phyloP scores from a whole-genome alignment of 495 filamentous ascomycete genomes.

The Penicillium psychrofluorescens region DNA sequence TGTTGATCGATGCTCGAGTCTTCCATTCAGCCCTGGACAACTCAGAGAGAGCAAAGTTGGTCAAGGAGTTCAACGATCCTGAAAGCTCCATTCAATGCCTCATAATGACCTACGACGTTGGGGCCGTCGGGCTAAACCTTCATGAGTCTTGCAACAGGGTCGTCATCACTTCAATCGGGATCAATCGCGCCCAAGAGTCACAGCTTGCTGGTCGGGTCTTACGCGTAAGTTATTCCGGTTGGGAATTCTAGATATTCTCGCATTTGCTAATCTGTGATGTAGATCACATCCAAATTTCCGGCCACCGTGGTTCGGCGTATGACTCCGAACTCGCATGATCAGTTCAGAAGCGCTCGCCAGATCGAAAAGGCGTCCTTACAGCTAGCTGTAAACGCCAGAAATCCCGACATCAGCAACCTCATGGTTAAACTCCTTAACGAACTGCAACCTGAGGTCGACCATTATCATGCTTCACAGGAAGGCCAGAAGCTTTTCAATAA shows the following conservation, averaged over 20 bases:
- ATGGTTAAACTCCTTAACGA: not conserved
- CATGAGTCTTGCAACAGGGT: not conserved
- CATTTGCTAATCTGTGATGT: too few species aligned
- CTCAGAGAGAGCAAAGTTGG: not conserved
- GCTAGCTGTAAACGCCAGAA: not conserved
- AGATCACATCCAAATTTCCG: not conserved
- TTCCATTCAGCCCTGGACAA: not conserved
- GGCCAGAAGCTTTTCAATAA: too few species aligned
- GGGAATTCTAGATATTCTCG: too few species aligned
- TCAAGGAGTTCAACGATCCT: not conserved
- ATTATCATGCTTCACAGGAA: too few species aligned
- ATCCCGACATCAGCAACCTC: not conserved
- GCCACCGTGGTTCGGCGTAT: not conserved
- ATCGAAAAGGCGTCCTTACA: not conserved
- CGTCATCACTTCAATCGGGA: not conserved
- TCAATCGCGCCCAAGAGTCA: not conserved
- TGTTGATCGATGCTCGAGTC: not conserved
- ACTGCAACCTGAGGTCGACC: too few species aligned
- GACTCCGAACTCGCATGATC: not conserved
- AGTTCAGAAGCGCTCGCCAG: not conserved
- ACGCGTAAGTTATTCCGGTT: not conserved
- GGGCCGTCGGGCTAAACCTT: not conserved
- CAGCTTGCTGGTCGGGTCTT: not conserved
- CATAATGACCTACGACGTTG: not conserved
- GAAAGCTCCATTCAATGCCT: not conserved